Evolutionary conservation across 139 green algal species (phyloP), one percentile per base, ranked within the genome.

Genomic region (Tetraselmis striata): DNA sequence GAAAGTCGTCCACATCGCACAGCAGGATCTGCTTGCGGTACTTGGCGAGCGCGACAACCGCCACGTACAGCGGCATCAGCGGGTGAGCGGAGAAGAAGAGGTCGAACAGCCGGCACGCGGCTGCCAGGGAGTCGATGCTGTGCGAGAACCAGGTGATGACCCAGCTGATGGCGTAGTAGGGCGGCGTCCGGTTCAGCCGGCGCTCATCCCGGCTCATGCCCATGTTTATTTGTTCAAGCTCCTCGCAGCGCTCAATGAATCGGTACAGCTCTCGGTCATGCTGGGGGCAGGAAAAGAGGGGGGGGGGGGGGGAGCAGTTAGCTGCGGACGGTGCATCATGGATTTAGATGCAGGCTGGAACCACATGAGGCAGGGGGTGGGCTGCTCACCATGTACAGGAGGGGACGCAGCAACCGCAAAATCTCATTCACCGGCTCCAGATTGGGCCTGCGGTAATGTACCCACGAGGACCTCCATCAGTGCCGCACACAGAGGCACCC

Each of bases 111-210:
- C 95, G 89, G 11, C 45, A 67, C 5, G 89, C 86, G 0, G 86
- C 86, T 29, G 87, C 31, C 85, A 95, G 85, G 29, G 59, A 67
- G 24, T 81, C 79, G 32, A 95, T 81, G 77, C 95, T 90, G 85
- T 97, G 94, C 0, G 93, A 86, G 87, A 97, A 98, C 94, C 95
- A 98, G 27, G 94, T 98, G 78, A 98, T 94, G 78, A 91, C 84
- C 92, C 92, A 95, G 78, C 83, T 88, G 27, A 93, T 59, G 27
- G 87, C 87, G 84, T 90, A 91, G 81, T 86, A 87, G 27, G 85
- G 85, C 25, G 67, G 81, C 30, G 58, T 29, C 77, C 85, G 5
- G 45, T 67, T 67, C 45, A n/a, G 29, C 29, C 29, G 5, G 11
- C 29, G 29, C 18, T 31, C 76, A 79, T 11, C 76, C 18, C 18